phyloP scores from a whole-genome alignment of 306 rosid species.

The Cucumis cinereus region DNA sequence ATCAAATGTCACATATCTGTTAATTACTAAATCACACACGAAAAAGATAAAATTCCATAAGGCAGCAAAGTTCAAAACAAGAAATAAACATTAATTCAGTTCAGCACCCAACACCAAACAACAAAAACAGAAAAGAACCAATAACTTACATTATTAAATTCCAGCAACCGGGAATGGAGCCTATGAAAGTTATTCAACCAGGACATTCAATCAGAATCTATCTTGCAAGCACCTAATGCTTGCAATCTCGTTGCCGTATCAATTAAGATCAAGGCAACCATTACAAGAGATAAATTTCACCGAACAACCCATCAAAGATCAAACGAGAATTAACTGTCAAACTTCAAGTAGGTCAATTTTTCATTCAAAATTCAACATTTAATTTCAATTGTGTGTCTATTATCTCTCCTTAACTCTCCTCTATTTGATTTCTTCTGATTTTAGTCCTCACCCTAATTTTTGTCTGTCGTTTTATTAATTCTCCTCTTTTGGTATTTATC shows the following conservation, averaged over 20 bases:
- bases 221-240: neutral
- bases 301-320: neutral
- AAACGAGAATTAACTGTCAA: too few species aligned
- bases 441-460: neutral
- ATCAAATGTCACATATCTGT: neutral
- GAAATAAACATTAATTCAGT: neutral
- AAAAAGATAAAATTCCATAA: too few species aligned
- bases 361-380: neutral
- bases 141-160: neutral
- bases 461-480: neutral
- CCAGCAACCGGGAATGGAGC: neutral
- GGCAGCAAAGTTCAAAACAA: neutral
- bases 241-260: neutral
- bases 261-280: neutral
- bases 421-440: neutral
- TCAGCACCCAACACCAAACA: neutral
- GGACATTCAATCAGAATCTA: neutral
- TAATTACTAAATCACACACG: neutral
- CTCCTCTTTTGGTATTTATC: neutral
- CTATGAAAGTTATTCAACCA: neutral
- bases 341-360: neutral
- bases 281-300: neutral
- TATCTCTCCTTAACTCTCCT: neutral
- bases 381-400: neutral
- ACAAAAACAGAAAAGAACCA: neutral